A percentile compares a stretch with the other conserved stretches of the same genome.
phyloP scores from a whole-genome alignment of 2,329 filamentous ascomycete species.

The Pseudocercospora eumusae region DNA sequence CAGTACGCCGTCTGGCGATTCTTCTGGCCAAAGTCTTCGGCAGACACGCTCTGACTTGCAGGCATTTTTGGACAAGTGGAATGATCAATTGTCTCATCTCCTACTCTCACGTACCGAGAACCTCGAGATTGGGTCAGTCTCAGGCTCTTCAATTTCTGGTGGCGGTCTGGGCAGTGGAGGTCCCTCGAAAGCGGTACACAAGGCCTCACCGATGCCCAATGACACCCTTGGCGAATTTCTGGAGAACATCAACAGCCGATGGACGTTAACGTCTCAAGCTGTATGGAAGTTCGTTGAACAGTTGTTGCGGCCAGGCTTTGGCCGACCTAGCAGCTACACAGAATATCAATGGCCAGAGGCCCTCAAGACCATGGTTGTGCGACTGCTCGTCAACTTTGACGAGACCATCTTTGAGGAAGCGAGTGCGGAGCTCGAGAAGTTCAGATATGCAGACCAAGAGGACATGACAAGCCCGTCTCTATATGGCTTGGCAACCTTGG shows the following conservation, averaged over 20 bases:
- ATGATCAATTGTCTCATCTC: constrained; percentile 34
- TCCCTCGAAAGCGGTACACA: constrained; percentile 21
- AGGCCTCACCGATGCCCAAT: constrained; percentile 26
- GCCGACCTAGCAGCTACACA: constrained; percentile 48
- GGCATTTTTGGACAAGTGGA: constrained; percentile 34
- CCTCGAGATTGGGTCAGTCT: constrained; percentile 29
- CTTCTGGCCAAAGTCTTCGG: constrained; percentile 17
- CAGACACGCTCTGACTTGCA: constrained; percentile 31
- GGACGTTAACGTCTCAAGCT: constrained; percentile 54
- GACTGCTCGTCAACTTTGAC: constrained; percentile 57
- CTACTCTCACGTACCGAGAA: constrained; percentile 34
- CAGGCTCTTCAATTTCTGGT: constrained; percentile 17
- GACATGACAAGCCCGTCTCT: constrained; percentile 7
- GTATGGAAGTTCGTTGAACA: constrained; percentile 57
- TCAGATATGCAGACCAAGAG: not conserved
- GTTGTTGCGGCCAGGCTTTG: constrained; percentile 50
- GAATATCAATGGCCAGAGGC: constrained; percentile 57
- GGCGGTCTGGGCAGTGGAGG: constrained; percentile 21
- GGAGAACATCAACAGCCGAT: constrained; percentile 48
- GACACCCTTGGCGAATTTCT: constrained; percentile 47
- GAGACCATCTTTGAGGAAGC: constrained; percentile 50
- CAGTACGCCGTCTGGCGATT: constrained; percentile 6
- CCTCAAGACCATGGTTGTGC: constrained; percentile 57
- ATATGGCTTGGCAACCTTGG: constrained; percentile 52
- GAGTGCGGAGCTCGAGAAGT: constrained; percentile 14